These are phyloP conservation scores for Russula foetens DNA, from an alignment of 768 basidiomycete species.

Conservation along the genomic window DNA sequence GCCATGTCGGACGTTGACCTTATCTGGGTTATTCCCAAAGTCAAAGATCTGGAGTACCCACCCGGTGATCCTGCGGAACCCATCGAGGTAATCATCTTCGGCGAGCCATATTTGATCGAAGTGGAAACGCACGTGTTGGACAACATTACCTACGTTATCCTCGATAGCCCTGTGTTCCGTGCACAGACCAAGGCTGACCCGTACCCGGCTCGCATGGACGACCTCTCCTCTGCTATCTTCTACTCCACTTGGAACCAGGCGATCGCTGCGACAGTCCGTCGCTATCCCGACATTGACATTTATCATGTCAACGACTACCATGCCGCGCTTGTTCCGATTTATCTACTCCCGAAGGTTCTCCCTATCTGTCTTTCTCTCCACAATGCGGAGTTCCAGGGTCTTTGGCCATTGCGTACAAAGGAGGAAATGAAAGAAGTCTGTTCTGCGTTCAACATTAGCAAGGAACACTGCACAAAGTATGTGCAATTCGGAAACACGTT, in stretches of 20 bases:
- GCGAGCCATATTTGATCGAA: slow-evolving; percentile 91
- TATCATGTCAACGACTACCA: slow-evolving; percentile 97
- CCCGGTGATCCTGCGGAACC: slow-evolving; percentile 87
- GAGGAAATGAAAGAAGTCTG: slow-evolving; percentile 99
- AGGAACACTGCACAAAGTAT: slow-evolving; percentile 93
- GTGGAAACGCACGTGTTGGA: slow-evolving; percentile 89
- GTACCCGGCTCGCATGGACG: slow-evolving; percentile 96
- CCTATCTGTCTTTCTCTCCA: slow-evolving; percentile 89
- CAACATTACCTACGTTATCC: slow-evolving; percentile 91
- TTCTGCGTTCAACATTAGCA: slow-evolving; percentile 95
- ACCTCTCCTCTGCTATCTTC: slow-evolving; percentile 92
- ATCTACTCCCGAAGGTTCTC: slow-evolving; percentile 84
- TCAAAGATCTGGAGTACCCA: slow-evolving; percentile 91
- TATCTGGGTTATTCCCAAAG: slow-evolving; percentile 90
- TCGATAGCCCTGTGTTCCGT: slow-evolving; percentile 94
- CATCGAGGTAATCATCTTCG: slow-evolving; percentile 94
- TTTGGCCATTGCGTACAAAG: slow-evolving; percentile 94
- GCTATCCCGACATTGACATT: slow-evolving; percentile 81
- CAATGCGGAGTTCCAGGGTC: slow-evolving; percentile 96
- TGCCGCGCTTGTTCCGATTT: slow-evolving; percentile 84
- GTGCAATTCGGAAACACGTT: slow-evolving; percentile 98
- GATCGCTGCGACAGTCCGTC: slow-evolving; percentile 84
- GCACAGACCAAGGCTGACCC: slow-evolving; percentile 95
- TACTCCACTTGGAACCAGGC: slow-evolving; percentile 99
- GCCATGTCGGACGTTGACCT: slow-evolving; percentile 96